Conservation (phyloP, 495 filamentous ascomycete species). For the Xylaria nigripes region DNA sequence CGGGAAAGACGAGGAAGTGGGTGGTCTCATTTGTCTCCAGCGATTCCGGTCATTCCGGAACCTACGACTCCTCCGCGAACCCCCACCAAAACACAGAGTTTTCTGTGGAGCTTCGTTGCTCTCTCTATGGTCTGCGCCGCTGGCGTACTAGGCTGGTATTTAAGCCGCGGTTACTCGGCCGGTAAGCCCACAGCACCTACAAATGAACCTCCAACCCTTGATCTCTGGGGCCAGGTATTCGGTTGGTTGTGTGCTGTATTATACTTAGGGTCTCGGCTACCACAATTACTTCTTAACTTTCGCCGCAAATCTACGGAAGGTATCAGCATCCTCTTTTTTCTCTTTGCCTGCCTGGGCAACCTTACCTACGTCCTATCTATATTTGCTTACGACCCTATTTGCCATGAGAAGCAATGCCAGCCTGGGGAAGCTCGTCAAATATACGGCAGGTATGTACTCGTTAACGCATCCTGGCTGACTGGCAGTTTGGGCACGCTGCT, state of each 20-base stretch:
- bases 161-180: constrained; percentile 42
- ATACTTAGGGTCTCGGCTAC: constrained; percentile 81
- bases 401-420: constrained; percentile 38
- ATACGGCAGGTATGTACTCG: constrained; percentile 72
- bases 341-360: constrained; percentile 94
- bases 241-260: constrained; percentile 78
- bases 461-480: constrained; percentile 83
- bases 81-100: constrained; percentile 45
- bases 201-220: constrained; percentile 47
- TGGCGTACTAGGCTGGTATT: constrained; percentile 78
- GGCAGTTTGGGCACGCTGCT: constrained; percentile 83
- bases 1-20: constrained; percentile 42
- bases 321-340: constrained; percentile 85
- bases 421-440: constrained; percentile 47
- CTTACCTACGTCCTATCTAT: constrained; percentile 89
- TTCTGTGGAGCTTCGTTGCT: constrained; percentile 62
- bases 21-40: constrained; percentile 68
- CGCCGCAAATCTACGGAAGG: constrained; percentile 84
- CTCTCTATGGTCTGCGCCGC: constrained; percentile 72
- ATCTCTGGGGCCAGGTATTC: constrained; percentile 72
- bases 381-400: constrained; percentile 69
- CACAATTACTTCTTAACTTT: constrained; percentile 86
- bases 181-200: constrained; percentile 14
- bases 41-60: constrained; percentile 55
- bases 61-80: constrained; percentile 25